Base-by-base conservation (phyloP, 352 stramenopile genomes). In the Aphanomyces invadans region DNA sequence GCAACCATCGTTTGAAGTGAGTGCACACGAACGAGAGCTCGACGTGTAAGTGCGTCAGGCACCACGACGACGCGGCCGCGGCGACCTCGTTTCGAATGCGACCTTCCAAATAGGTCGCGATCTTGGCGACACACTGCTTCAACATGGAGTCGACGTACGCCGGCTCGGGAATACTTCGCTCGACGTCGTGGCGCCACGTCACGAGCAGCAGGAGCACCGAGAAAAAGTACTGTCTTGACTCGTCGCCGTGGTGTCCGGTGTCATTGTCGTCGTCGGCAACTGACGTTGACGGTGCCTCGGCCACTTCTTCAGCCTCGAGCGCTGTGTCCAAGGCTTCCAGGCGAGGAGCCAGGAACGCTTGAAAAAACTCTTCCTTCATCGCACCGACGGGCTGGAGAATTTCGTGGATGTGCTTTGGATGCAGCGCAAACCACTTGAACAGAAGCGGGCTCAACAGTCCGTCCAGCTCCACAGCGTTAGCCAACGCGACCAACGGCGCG, bases 191-290 rank as follows among this genome's bases (percentile, higher is more conserved):
- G 28, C 81, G 79, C 44, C 90, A 49, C 17, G 77, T 87, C 59
- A 93, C 88, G 19, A 93, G 71, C 61, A 88, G 78, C 39, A 91
- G 53, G 2, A 91, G 75, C 33, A 93, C 79, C 55, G 86, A 87
- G 57, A 93, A 91, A 0, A 93, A 77, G 62, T 93, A 91, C 62
- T 90, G 83, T 0, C 81, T 80, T 11, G 75, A 79, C 32, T 90
- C 79, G 4, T 77, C 60, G 1, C 1, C 33, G 9, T 61, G 15
- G 9, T 11, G 12, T 1, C 21, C 59, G 32, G 11, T 32, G 45
- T 1, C 1, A 2, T 36, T 49, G 29, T 63, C 33, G 36, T 63
- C 49, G 49, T 38, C 25, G 49, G 21, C 12, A 19, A 17, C 7
- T n/a, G 25, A 21, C 29, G 25, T 19, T 23, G 33, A 12, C 4